Base-by-base conservation (phyloP, 2,329 filamentous ascomycete genomes). In the Penicillium sp. region DNA sequence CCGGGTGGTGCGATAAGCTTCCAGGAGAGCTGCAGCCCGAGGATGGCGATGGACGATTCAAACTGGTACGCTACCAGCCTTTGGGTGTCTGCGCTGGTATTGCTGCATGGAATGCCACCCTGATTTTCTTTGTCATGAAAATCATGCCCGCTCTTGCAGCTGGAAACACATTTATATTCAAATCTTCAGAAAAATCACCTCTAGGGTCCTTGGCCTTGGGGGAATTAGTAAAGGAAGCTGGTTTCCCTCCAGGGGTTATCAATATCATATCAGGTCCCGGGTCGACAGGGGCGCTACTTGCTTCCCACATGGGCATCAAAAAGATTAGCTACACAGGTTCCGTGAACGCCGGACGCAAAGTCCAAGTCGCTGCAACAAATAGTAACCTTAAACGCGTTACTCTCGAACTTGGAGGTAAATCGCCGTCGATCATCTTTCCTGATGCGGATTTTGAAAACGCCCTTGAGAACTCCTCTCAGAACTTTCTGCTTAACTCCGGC, bases 331-430 rank as follows among this genome's bases (percentile, higher is more conserved):
- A 23, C 22, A 53, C 50, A 5, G 50, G 50, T 1, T 35, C 26
- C 1, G 11, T 23, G 5, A 3, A n/a, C 1, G 46, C 50, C 8
- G 50, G 50, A 11, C 37, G 40, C 15, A 53, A 47, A 37, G 46
- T 53, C 12, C 42, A 47, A 18, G 43, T 40, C n/a, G 50, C 50
- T 5, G 31, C 50, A 2, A 42, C 50, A 6, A 33, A 47, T 6
- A 53, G 43, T n/a, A 53, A 53, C 27, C n/a, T 53, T 1, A 53
- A 53, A 25, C 31, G 50, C 27, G 50, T 53, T 7, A 53, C 50
- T 7, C 43, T 53, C 9, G 50, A 53, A 18, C 33, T 53, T 3
- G 50, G 50, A 7, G 50, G 43, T 12, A 53, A 53, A 23, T 27
- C 20, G 1, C 50, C 50, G 14, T 44, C 50, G 1, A 23, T 25